phyloP scores from a whole-genome alignment of 495 filamentous ascomycete genomes.

The Parachaetomium inaequale region DNA sequence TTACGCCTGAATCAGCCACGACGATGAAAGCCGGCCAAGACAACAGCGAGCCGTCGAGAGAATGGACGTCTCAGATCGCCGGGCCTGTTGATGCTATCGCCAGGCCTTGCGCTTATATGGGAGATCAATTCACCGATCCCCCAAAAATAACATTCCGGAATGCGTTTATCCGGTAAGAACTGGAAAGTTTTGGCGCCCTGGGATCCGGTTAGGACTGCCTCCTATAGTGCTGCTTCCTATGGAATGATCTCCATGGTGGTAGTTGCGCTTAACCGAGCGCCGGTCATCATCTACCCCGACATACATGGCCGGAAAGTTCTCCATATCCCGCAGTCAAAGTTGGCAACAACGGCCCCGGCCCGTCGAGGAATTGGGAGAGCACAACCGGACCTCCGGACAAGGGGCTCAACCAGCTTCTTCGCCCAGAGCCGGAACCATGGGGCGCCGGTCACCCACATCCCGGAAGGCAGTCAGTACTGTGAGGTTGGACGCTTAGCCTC shows the following conservation, averaged over 20 bases:
- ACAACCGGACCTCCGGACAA: too few species aligned
- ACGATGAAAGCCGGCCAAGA: too few species aligned
- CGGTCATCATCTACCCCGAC: background rate
- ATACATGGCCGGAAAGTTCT: background rate
- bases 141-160: slow-evolving; percentile 3
- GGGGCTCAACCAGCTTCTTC: too few species aligned
- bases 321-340: background rate
- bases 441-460: too few species aligned
- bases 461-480: too few species aligned
- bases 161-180: background rate
- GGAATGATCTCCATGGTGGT: background rate
- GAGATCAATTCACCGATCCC: background rate
- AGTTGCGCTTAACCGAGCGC: background rate
- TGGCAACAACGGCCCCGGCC: too few species aligned
- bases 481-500: too few species aligned
- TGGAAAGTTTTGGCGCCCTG: background rate
- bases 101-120: background rate
- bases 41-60: background rate
- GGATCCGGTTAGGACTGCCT: background rate
- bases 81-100: background rate
- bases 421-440: too few species aligned
- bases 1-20: background rate
- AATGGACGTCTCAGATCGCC: background rate
- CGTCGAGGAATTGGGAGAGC: too few species aligned
- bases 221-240: background rate